Conservation (phyloP, 176 grass and related monocot species). For the Chloris gayana region DNA sequence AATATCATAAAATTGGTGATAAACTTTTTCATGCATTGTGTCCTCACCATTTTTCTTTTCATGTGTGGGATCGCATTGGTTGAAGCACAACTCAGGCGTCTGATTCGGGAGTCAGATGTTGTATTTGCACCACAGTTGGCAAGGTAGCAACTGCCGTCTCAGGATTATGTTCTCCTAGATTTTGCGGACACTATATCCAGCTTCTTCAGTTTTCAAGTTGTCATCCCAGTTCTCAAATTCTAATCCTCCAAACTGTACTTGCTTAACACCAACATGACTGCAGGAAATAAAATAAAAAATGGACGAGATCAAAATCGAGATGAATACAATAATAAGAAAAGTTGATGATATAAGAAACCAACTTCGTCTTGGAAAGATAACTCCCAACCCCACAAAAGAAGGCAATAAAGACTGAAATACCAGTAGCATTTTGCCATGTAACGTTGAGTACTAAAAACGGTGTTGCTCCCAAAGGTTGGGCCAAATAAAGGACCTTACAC, state of each 20-base stretch:
- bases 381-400: not conserved
- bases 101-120: not conserved
- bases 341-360: constrained; percentile 1
- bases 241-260: constrained; percentile 78
- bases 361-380: not conserved
- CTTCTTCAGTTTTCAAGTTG: constrained; percentile 72
- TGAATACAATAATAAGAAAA: constrained; percentile 1
- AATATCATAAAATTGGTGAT: not conserved
- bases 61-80: not conserved
- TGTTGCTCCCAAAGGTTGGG: not conserved
- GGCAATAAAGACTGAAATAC: not conserved
- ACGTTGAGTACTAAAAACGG: constrained; percentile 1
- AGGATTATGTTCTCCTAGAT: constrained; percentile 51
- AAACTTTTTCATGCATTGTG: not conserved
- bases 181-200: constrained; percentile 69
- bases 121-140: not conserved
- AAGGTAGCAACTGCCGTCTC: constrained; percentile 23
- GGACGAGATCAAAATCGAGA: constrained; percentile 35
- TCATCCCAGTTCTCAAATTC: constrained; percentile 84
- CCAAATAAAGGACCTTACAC: not conserved
- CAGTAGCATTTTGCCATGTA: constrained; percentile 3
- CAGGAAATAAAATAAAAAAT: constrained; percentile 34
- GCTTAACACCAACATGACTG: constrained; percentile 91
- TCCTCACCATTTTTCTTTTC: not conserved
- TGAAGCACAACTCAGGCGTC: not conserved